Evolutionary conservation across 768 basidiomycete species (phyloP), one percentile per base, ranked within the genome.

Genomic region (Russula abietina): DNA sequence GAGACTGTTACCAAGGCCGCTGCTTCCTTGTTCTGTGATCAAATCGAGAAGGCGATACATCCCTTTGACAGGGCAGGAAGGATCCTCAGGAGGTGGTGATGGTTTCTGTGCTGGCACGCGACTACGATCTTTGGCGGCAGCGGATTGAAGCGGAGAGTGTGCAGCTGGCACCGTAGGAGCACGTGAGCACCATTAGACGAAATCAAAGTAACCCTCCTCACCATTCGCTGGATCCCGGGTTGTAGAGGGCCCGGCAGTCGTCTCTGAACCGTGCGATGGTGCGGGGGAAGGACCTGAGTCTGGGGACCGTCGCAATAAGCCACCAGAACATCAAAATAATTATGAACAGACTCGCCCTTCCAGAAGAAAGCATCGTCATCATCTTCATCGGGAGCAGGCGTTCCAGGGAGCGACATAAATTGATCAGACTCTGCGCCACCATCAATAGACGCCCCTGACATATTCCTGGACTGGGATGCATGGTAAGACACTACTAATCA

Each of bases 41-140:
- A 85, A 72, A 55, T 84, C 83, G 5, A 84, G 72, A 38, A 85
- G 74, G 7, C 81, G 76, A 70, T 79, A 82, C 74, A 83, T 73
- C n/a, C 78, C 80, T 52, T 73, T 71, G 66, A 84, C 72, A 8
- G 65, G 63, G 24, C 58, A 60, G n/a, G 63, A 60, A 14, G 39
- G 17, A 22, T 64, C 63, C 10, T 60, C 58, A 24, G 16, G 39
- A n/a, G 39, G 24, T 17, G 52, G 28, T 5, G 38, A 1, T 19
- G 38, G 16, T 45, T 56, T 28, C 4, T 24, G 48, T 1, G 28
- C 26, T 14, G 16, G 45, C 7, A 22, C 30, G 3, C 1, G 38
- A 24, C 39, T 22, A 1, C 30, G 52, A 30, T 50, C 24, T n/a
- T 52, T n/a, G 12, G 10, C 2, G 4, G 53, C 2, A 9, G 54